Evolutionary conservation across 805 yeast genomes (phyloP).

Genomic region (Myxozyma udenii): DNA sequence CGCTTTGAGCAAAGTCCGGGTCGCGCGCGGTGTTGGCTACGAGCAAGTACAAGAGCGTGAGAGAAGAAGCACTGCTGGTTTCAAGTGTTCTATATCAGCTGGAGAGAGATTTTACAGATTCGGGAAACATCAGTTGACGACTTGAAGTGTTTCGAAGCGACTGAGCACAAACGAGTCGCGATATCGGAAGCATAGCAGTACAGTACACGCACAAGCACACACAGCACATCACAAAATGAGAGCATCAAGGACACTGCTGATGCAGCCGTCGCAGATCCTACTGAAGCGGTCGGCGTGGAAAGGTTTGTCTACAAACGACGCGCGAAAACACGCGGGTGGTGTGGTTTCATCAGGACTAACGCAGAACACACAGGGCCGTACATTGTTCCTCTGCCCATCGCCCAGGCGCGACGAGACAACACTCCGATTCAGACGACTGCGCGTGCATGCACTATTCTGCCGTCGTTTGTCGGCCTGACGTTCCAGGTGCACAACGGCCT

Average conservation of each 20-base stretch:
- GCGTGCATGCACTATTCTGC: slow-evolving; percentile 87
- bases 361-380: slow-evolving; percentile 59
- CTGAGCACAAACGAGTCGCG: too few relatives aligned
- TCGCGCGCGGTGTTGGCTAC: too few relatives aligned
- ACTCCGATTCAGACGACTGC: slow-evolving; percentile 95
- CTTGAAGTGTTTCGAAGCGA: too few relatives aligned
- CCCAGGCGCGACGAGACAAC: slow-evolving; percentile 73
- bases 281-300: slow-evolving; percentile 46
- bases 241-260: slow-evolving; percentile 12
- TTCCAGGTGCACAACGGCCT: slow-evolving; percentile 96
- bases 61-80: too few relatives aligned
- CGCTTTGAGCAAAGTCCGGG: too few relatives aligned
- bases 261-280: slow-evolving; percentile 38
- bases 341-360: not conserved
- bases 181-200: slow-evolving; percentile 17
- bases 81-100: too few relatives aligned
- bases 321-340: not conserved
- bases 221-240: slow-evolving; percentile 11
- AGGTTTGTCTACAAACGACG: slow-evolving; percentile 37
- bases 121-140: too few relatives aligned
- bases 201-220: slow-evolving; percentile 19
- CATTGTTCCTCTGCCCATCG: slow-evolving; percentile 91
- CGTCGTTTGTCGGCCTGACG: slow-evolving; percentile 90
- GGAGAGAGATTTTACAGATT: too few relatives aligned
- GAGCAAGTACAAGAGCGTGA: too few relatives aligned